Conservation (phyloP, 306 rosid genomes). For the Castanea sativa region DNA sequence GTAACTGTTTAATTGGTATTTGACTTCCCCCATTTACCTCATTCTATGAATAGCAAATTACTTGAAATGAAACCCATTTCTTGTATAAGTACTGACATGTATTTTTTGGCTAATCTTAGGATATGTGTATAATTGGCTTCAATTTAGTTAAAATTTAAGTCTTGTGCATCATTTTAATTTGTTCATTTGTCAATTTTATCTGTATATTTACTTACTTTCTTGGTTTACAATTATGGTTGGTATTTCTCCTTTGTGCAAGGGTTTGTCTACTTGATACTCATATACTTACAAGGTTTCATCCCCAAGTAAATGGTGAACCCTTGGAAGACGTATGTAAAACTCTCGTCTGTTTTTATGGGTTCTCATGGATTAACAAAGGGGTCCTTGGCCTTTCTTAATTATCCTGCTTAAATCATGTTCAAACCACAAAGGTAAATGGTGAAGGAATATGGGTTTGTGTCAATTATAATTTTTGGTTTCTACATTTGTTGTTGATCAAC, state of each 20-base stretch:
- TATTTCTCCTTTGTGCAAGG: constrained; percentile 69
- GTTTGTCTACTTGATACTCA: constrained; percentile 47
- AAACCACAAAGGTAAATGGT: constrained; percentile 48
- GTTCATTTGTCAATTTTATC: not conserved
- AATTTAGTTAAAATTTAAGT: constrained; percentile 37
- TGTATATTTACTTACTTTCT: not conserved
- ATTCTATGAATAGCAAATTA: not conserved
- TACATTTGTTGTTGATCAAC: not conserved
- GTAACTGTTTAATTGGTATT: not conserved
- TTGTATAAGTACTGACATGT: not conserved
- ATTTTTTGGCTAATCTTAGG: constrained; percentile 25
- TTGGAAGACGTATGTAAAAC: constrained; percentile 58
- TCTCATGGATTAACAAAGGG: constrained; percentile 71
- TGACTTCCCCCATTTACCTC: not conserved
- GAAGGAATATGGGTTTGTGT: not conserved
- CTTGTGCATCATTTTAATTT: not conserved
- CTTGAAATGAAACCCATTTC: not conserved
- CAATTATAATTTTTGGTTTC: not conserved
- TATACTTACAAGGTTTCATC: constrained; percentile 50
- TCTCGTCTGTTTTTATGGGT: constrained; percentile 61
- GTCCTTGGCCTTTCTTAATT: constrained; percentile 58
- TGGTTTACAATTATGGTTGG: constrained; percentile 53
- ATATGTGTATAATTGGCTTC: constrained; percentile 56
- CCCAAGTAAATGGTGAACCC: constrained; percentile 61
- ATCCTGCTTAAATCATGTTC: constrained; percentile 72